Evolutionary conservation across 352 stramenopile species (phyloP).

Genomic region (Stephanocyclus meneghinianus): DNA sequence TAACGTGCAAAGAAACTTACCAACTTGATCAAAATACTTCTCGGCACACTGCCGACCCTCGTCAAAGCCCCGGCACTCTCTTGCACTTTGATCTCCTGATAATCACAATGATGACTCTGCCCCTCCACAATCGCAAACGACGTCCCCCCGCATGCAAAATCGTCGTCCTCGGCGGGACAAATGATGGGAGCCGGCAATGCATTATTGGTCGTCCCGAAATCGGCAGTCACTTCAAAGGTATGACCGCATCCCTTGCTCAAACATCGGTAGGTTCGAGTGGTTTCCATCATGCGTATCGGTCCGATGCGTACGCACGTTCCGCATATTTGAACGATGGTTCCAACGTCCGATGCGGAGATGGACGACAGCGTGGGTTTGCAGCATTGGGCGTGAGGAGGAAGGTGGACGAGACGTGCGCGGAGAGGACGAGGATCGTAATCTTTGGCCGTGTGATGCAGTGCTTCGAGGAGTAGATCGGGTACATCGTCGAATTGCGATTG

Average conservation of each 20-base stretch:
- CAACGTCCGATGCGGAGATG: constrained; percentile 90
- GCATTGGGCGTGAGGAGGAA: constrained; percentile 87
- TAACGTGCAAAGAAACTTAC: neutral
- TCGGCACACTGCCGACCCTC: constrained; percentile 89
- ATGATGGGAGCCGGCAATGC: constrained; percentile 85
- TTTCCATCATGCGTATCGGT: constrained; percentile 93
- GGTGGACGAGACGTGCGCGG: constrained; percentile 86
- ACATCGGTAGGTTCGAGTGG: constrained; percentile 87
- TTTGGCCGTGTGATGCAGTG: constrained; percentile 22
- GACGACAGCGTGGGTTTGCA: constrained; percentile 87
- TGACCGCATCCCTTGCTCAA: constrained; percentile 82
- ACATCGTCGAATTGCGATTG: neutral
- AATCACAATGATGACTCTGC: constrained; percentile 80
- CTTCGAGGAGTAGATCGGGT: constrained; percentile 2
- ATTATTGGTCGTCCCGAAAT: constrained; percentile 89
- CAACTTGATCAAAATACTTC: constrained; percentile 92
- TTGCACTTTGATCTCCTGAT: constrained; percentile 96
- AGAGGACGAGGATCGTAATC: constrained; percentile 53
- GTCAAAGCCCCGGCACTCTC: constrained; percentile 77
- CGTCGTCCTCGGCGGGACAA: constrained; percentile 63
- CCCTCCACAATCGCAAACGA: constrained; percentile 75
- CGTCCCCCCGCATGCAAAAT: constrained; percentile 85
- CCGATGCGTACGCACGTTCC: constrained; percentile 90
- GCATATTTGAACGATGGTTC: constrained; percentile 79
- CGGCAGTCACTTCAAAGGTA: constrained; percentile 86